These are phyloP conservation scores for Macrophomina pseudophaseolina DNA, from an alignment of 2,329 filamentous ascomycete genomes.

Conservation along the genomic window DNA sequence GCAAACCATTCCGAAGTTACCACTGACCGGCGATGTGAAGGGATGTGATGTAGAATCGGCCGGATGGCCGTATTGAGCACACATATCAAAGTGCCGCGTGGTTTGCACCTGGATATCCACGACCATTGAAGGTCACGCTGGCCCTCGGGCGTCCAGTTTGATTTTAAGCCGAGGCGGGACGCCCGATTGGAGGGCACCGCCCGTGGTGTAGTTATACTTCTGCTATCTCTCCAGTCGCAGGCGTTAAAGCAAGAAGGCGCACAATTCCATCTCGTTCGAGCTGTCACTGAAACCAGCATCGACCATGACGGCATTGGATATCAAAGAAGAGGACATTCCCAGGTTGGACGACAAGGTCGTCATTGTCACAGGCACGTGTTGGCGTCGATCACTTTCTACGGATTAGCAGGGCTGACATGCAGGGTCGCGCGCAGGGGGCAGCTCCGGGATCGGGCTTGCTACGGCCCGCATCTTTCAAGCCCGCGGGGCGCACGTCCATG, in stretches of 20 bases:
- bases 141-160: background rate
- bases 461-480: constrained; percentile 46
- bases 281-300: background rate
- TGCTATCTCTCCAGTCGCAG: background rate
- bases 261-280: too few species aligned
- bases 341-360: background rate
- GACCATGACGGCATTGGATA: background rate
- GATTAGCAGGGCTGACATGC: too few species aligned
- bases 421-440: constrained; percentile 31
- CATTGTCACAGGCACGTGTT: background rate
- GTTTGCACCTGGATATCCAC: too few species aligned
- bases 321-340: background rate
- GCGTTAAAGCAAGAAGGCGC: too few species aligned
- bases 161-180: background rate
- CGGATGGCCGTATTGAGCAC: too few species aligned
- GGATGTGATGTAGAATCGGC: too few species aligned
- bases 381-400: too few species aligned
- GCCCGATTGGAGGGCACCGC: too few species aligned
- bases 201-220: background rate
- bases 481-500: constrained; percentile 47
- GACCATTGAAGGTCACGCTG: background rate
- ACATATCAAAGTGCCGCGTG: too few species aligned
- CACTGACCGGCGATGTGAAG: too few species aligned
- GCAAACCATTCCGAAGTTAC: too few species aligned
- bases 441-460: constrained; percentile 50